Evolutionary conservation across 2,329 filamentous ascomycete species (phyloP).

Genomic region (Ophiosphaerella korrae): DNA sequence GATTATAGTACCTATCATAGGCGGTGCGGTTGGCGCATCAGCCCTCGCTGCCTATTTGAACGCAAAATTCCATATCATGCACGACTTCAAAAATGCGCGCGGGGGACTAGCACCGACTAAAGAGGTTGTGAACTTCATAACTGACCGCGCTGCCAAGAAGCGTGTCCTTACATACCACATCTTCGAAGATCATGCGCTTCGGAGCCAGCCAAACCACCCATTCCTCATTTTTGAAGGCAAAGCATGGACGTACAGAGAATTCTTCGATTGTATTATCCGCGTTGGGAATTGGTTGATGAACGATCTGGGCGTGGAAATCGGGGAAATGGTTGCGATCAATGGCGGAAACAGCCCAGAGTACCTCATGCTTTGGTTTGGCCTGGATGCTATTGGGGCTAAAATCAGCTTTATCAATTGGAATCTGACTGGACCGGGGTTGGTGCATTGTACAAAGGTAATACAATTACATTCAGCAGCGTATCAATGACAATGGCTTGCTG

Average conservation of each 20-base stretch:
- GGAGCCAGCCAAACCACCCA: slow-evolving; percentile 34
- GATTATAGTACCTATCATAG: slow-evolving; percentile 31
- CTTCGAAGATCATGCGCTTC: slow-evolving; percentile 46
- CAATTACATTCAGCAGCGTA: slow-evolving; percentile 37
- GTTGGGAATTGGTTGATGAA: slow-evolving; percentile 46
- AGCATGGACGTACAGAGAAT: slow-evolving; percentile 41
- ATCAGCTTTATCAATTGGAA: slow-evolving; percentile 46
- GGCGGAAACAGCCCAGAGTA: slow-evolving; percentile 44
- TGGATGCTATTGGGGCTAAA: slow-evolving; percentile 42
- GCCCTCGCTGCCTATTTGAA: slow-evolving; percentile 44
- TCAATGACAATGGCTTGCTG: slow-evolving; percentile 37
- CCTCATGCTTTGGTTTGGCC: slow-evolving; percentile 46
- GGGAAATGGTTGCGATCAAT: slow-evolving; percentile 45
- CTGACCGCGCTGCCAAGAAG: slow-evolving; percentile 20
- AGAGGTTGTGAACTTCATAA: slow-evolving; percentile 24
- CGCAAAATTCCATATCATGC: slow-evolving; percentile 40
- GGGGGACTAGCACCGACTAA: slow-evolving; percentile 21
- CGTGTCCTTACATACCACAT: slow-evolving; percentile 38
- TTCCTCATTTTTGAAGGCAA: slow-evolving; percentile 46
- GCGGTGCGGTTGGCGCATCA: slow-evolving; percentile 32
- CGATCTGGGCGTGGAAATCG: slow-evolving; percentile 36
- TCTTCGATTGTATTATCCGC: slow-evolving; percentile 32
- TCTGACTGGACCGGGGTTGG: slow-evolving; percentile 39
- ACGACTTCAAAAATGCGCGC: slow-evolving; percentile 30
- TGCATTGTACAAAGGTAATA: slow-evolving; percentile 43